A percentile compares a stretch with the other conserved stretches of the same genome.
These are phyloP conservation scores for Thalassiosira pacifica DNA, from an alignment of 352 stramenopile species.

Conservation along the genomic window DNA sequence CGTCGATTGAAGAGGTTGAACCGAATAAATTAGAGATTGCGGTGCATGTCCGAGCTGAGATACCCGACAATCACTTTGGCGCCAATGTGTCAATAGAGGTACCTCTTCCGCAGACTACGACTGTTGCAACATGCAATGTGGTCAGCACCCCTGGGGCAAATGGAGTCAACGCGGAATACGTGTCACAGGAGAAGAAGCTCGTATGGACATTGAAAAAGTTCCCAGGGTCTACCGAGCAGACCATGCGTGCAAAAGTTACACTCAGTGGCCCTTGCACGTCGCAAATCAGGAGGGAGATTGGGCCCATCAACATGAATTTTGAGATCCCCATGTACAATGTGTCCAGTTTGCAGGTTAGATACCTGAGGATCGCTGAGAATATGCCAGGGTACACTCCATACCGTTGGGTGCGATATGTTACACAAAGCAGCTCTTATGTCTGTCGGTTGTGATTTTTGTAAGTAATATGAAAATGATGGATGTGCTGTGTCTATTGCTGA, in stretches of 20 bases:
- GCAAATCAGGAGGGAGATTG: conserved; percentile 92
- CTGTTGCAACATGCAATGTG: conserved; percentile 85
- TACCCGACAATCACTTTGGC: conserved; percentile 93
- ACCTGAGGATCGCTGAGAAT: conserved; percentile 97
- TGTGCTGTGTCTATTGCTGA: conserved; percentile 12
- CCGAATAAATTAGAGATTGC: conserved; percentile 95
- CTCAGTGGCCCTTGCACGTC: conserved; percentile 79
- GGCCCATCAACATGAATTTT: conserved; percentile 98
- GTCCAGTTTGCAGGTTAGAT: conserved; percentile 97
- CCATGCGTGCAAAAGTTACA: conserved; percentile 92
- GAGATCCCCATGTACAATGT: conserved; percentile 99
- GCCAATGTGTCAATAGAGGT: conserved; percentile 96
- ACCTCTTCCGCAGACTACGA: conserved; percentile 91
- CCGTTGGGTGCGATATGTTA: conserved; percentile 99
- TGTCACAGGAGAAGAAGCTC: conserved; percentile 94
- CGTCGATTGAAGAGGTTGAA: conserved; percentile 95
- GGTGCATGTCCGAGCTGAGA: conserved; percentile 92
- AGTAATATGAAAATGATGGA: conserved; percentile 8
- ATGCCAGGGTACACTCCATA: conserved; percentile 98
- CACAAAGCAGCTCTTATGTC: conserved; percentile 97
- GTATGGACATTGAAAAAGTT: conserved; percentile 97
- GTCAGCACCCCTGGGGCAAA: conserved; percentile 73
- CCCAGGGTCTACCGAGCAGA: conserved; percentile 94
- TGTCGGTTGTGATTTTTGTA: conserved; percentile 91
- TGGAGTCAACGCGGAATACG: conserved; percentile 92